Conservation (phyloP, 2,329 filamentous ascomycete genomes). For the Sarocladium oryzae region DNA sequence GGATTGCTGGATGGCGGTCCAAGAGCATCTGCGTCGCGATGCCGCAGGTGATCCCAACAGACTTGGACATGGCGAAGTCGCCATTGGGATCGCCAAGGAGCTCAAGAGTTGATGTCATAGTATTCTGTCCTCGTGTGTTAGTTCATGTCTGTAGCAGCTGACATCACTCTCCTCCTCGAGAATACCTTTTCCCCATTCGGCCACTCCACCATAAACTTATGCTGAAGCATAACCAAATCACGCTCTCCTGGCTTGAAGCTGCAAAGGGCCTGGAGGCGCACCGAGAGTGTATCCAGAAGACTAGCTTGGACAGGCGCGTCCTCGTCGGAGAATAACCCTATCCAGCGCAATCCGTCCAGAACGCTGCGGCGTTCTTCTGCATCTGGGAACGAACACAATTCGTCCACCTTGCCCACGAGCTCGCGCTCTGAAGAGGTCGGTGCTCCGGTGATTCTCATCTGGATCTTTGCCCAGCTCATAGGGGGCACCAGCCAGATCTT, state of each 20-base stretch:
- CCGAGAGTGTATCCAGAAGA: slow-evolving; percentile 66
- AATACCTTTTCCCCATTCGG: slow-evolving; percentile 49
- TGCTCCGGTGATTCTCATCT: slow-evolving; percentile 13
- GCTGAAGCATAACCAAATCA: slow-evolving; percentile 54
- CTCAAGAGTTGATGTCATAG: slow-evolving; percentile 55
- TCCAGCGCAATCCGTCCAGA: slow-evolving; percentile 24
- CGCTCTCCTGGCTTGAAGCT: slow-evolving; percentile 62
- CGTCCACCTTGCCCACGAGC: slow-evolving; percentile 53
- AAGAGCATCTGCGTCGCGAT: slow-evolving; percentile 58
- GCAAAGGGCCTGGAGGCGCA: slow-evolving; percentile 61
- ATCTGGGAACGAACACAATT: slow-evolving; percentile 53
- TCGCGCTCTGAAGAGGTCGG: slow-evolving; percentile 28
- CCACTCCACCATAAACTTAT: slow-evolving; percentile 63
- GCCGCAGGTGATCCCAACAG: slow-evolving; percentile 62
- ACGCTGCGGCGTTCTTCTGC: slow-evolving; percentile 53
- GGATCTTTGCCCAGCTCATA: slow-evolving; percentile 19
- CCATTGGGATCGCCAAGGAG: slow-evolving; percentile 62
- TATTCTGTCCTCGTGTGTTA: slow-evolving; percentile 21
- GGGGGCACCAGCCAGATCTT: slow-evolving; percentile 13
- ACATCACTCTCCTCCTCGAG: slow-evolving; percentile 5
- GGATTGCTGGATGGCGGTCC: slow-evolving; percentile 32
- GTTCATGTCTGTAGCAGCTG: slow-evolving; percentile 25
- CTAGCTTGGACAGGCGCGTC: slow-evolving; percentile 56
- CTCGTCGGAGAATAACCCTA: slow-evolving; percentile 22
- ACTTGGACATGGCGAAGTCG: slow-evolving; percentile 62